phyloP scores from a whole-genome alignment of 2,329 filamentous ascomycete species.

The Aspergillus sp. region DNA sequence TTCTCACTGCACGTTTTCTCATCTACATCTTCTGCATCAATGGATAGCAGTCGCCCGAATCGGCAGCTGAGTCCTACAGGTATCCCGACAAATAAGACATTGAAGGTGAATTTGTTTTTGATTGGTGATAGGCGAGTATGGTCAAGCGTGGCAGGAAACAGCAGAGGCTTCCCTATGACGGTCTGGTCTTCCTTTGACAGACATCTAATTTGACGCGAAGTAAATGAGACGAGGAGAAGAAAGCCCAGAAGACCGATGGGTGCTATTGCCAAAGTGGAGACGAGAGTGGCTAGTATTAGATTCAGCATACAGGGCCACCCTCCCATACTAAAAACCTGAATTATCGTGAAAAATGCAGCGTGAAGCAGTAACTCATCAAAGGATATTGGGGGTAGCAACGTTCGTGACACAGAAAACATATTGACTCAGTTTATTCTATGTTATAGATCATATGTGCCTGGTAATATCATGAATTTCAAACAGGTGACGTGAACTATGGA shows the following conservation, averaged over 20 bases:
- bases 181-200: slow-evolving; percentile 3
- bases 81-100: slow-evolving; percentile 8
- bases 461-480: too few relatives aligned
- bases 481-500: too few relatives aligned
- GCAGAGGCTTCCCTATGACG: slow-evolving; percentile 10
- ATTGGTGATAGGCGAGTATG: slow-evolving; percentile 11
- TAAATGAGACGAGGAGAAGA: background rate
- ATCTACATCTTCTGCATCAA: slow-evolving; percentile 6
- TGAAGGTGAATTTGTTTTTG: slow-evolving; percentile 12
- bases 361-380: too few relatives aligned
- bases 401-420: too few relatives aligned
- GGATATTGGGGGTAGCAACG: too few relatives aligned
- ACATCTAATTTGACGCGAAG: background rate
- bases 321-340: too few relatives aligned
- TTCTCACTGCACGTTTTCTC: background rate
- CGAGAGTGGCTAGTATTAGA: too few relatives aligned
- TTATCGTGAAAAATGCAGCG: too few relatives aligned
- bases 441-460: too few relatives aligned
- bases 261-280: too few relatives aligned
- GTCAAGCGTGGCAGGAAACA: slow-evolving; percentile 12
- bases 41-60: slow-evolving; percentile 5
- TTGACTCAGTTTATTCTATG: too few relatives aligned
- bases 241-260: background rate
- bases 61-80: slow-evolving; percentile 13
- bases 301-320: too few relatives aligned